These are phyloP conservation scores for Claviceps spartinae DNA, from an alignment of 2,329 filamentous ascomycete genomes.

Conservation along the genomic window DNA sequence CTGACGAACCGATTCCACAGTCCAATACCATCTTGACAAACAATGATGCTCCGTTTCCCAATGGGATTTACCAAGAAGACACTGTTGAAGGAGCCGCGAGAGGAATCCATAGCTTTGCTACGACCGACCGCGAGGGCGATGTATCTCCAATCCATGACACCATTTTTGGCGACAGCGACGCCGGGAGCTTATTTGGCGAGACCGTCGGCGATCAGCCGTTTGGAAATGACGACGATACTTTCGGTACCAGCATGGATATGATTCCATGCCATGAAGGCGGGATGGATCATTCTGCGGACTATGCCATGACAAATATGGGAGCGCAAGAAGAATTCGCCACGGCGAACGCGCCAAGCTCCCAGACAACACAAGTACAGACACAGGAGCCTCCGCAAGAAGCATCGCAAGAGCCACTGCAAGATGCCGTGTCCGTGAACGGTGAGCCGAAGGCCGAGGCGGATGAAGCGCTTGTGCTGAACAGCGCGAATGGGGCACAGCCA, in stretches of 20 bases:
- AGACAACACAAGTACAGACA: neutral
- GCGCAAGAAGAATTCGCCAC: neutral
- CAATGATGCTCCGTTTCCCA: constrained; percentile 46
- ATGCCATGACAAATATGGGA: constrained; percentile 25
- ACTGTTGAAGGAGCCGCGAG: constrained; percentile 4
- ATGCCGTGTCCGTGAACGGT: constrained; percentile 8
- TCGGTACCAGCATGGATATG: constrained; percentile 58
- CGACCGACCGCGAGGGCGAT: constrained; percentile 34
- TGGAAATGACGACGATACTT: constrained; percentile 73
- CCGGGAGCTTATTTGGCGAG: constrained; percentile 81
- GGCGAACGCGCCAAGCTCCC: neutral
- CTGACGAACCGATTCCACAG: constrained; percentile 36
- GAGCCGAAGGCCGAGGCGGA: neutral
- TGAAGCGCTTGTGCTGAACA: neutral
- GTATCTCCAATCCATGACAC: constrained; percentile 62
- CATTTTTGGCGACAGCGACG: constrained; percentile 67
- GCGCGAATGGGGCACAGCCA: neutral
- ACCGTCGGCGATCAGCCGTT: constrained; percentile 48
- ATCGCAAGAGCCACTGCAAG: constrained; percentile 1
- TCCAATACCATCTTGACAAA: constrained; percentile 68
- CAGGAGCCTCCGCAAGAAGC: constrained; percentile 3
- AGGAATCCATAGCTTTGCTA: constrained; percentile 12
- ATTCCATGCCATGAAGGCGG: constrained; percentile 25
- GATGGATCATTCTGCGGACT: constrained; percentile 29
- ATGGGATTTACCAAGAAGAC: constrained; percentile 27